These are phyloP conservation scores for Eucalyptus dawsonii DNA, from an alignment of 345 rosid genomes.

Conservation along the genomic window DNA sequence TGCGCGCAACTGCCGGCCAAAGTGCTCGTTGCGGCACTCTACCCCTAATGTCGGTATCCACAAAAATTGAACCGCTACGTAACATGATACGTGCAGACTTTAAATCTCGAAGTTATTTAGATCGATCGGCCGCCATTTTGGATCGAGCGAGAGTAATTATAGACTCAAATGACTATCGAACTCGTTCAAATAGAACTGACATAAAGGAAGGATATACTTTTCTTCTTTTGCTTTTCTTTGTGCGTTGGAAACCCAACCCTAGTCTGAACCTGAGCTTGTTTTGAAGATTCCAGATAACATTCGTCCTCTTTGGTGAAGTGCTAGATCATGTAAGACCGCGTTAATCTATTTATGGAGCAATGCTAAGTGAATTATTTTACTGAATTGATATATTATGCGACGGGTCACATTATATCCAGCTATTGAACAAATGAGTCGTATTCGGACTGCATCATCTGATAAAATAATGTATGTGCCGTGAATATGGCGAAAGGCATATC, in stretches of 20 bases:
- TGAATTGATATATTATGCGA: neutral
- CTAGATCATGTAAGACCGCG: neutral
- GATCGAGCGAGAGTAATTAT: neutral
- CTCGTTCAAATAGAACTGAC: neutral
- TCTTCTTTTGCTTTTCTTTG: neutral
- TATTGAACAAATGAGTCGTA: neutral
- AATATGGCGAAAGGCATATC: neutral
- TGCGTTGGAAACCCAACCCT: neutral
- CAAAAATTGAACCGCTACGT: neutral
- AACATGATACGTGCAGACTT: neutral
- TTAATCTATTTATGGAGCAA: neutral
- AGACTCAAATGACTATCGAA: neutral
- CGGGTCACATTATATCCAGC: neutral
- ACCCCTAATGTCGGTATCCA: neutral
- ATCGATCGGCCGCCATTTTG: no score
- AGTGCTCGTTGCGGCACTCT: neutral
- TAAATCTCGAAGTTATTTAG: neutral
- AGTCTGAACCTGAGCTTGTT: neutral
- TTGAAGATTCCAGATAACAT: neutral
- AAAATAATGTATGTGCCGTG: neutral
- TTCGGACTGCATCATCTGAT: neutral
- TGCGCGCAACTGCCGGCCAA: neutral
- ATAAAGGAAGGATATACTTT: neutral
- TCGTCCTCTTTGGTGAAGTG: neutral
- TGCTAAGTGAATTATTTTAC: neutral